Evolutionary conservation across 306 rosid species (phyloP), one percentile per base, ranked within the genome.

Genomic region (Medicago arabica): DNA sequence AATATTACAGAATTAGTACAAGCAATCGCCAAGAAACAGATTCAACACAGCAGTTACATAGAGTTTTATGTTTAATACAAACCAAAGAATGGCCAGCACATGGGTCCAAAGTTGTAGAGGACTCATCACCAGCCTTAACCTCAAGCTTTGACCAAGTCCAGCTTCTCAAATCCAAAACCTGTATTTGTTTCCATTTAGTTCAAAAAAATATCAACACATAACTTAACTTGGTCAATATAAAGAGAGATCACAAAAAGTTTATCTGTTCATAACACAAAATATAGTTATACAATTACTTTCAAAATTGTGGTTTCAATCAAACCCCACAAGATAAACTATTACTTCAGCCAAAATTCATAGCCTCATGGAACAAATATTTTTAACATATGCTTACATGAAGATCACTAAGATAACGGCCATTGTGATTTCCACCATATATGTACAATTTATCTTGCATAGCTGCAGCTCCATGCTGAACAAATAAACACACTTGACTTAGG

Each of bases 11-110:
- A 72, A 71, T 71, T 31, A 80, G 71, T 53, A 61, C 68, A 43
- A 28, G 49, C 65, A 36, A 50, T 39, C 67, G 70, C 54, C 62
- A 68, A 60, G 40, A 81, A 73, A 50, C 44, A 74, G 49, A 46
- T 62, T 23, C 75, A 77, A 69, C 18, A 28, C 55, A 39, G 57
- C 50, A 49, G 51, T 74, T 25, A 55, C 59, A 57, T n/a, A 69
- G 40, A 69, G 40, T 55, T 71, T 75, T 21, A 36, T n/a, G 47
- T 31, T 66, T 38, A 68, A 64, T 62, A 89, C 98, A 75, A 81
- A 93, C 98, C 97, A 91, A 79, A 72, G 98, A 94, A 87, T 94
- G 97, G 78, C 97, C 98, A 59, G 97, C 97, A 58, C 96, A 87
- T 51, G 94, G 92, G 47, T 83, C 40, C 81, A 82, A 80, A 75